Evolutionary conservation across 139 green algal genomes (phyloP).

Genomic region (Tetraselmis striata): DNA sequence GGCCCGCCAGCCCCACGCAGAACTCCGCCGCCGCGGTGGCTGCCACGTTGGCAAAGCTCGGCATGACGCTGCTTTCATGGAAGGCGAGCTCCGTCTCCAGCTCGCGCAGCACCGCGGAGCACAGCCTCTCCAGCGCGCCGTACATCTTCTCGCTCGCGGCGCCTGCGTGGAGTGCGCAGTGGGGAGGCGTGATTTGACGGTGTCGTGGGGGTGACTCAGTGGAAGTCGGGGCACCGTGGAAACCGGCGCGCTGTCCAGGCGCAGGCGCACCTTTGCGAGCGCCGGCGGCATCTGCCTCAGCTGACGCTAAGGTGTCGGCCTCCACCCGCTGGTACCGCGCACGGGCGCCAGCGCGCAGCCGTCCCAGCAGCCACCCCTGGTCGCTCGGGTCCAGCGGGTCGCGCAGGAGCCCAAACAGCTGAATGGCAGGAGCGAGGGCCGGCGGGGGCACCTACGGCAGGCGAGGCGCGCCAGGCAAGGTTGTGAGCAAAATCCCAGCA

Average conservation of each 20-base stretch:
- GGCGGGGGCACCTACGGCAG: too few species aligned
- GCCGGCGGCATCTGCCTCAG: background rate
- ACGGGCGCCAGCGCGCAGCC: background rate
- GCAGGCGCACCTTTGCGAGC: background rate
- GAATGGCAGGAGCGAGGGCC: background rate
- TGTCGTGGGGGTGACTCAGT: too few species aligned
- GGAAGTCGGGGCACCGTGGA: too few species aligned
- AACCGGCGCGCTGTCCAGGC: too few species aligned
- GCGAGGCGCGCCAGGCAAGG: too few species aligned
- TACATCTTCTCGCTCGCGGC: background rate
- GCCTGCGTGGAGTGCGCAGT: too few species aligned
- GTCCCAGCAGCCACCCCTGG: background rate
- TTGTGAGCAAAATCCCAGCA: too few species aligned
- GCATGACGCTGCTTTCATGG: background rate
- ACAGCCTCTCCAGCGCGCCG: background rate
- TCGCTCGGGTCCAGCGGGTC: background rate
- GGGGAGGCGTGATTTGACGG: too few species aligned
- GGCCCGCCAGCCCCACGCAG: background rate
- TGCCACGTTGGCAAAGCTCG: background rate
- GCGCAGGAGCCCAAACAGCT: background rate
- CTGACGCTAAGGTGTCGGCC: background rate
- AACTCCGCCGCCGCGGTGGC: background rate
- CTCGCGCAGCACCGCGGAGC: background rate
- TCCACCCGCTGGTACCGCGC: background rate
- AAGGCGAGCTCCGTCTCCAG: background rate